Base-by-base conservation (phyloP, 2,329 filamentous ascomycete genomes). In the Dothistroma pini region DNA sequence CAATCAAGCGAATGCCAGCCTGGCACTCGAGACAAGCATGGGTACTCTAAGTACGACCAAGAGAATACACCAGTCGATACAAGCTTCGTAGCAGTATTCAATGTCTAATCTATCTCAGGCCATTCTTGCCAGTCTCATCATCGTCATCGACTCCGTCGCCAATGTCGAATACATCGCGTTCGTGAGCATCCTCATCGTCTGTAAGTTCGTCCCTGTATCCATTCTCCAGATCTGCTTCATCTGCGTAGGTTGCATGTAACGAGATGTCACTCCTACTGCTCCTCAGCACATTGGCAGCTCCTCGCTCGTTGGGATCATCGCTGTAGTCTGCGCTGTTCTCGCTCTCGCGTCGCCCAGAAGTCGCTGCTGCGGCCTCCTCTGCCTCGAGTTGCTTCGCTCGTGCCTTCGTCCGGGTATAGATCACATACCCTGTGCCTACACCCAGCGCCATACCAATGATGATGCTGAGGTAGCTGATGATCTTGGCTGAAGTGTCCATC, bases 391-490 rank as follows among this genome's bases (percentile, higher is more conserved):
- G 71, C 10, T 76, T 69, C 62, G 85, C 84, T 71, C 80, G 71
- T 57, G 77, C 72, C 64, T 78, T 78, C 11, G 80, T 82, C 63
- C 80, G 82, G 69, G 83, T 83, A 78, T 96, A 99, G 73, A 99
- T 96, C 76, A 96, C 81, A 76, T 86, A 89, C 16, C 91, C 93
- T 2, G 95, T 92, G 29, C 80, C 83, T 22, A 89, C 78, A 51
- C 95, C 95, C 12, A 96, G 79, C 22, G 85, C 71, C 54, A 85
- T 84, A 31, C 91, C 89, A 60, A 93, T 75, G 14, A 86, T 72
- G 75, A 97, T 97, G 77, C 87, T 89, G 25, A 88, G 75, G 74
- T 96, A 96, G 76, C 95, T 96, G 70, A 97, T 80, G 31, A 86
- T 82, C 75, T 93, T 95, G 65, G 90, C 90, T 64, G 83, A 82